Percentiles rank a stretch among this genome's conserved stretches.
phyloP scores from a whole-genome alignment of 352 stramenopile genomes.

The Pythium vanterpoolii region DNA sequence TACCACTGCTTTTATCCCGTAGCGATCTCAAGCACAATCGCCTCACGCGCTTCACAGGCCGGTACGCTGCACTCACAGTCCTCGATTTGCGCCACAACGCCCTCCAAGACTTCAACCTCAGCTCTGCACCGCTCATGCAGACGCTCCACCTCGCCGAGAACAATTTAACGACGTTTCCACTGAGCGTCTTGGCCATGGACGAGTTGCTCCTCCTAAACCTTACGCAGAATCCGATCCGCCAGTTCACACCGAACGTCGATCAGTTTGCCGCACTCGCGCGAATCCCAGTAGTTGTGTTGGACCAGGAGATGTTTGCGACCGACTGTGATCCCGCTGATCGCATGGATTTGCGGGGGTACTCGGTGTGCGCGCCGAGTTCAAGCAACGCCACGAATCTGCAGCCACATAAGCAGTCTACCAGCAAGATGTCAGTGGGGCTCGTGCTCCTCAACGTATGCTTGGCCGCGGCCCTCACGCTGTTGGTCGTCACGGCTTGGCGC shows the following conservation, averaged over 20 bases:
- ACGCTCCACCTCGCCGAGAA: slow-evolving; percentile 12
- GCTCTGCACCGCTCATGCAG: neutral
- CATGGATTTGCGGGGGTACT: neutral
- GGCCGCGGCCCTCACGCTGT: neutral
- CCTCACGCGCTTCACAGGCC: slow-evolving; percentile 6
- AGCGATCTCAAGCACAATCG: slow-evolving; percentile 9
- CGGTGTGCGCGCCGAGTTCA: neutral
- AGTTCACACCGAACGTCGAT: slow-evolving; percentile 9
- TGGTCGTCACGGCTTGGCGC: neutral
- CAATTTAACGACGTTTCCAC: slow-evolving; percentile 1
- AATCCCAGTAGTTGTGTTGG: slow-evolving; percentile 3
- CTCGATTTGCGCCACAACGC: slow-evolving; percentile 15
- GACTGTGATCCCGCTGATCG: neutral
- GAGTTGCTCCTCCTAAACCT: slow-evolving; percentile 14
- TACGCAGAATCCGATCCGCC: slow-evolving; percentile 9
- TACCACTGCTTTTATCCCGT: neutral
- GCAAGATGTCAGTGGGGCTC: slow-evolving; percentile 10
- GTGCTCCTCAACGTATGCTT: slow-evolving; percentile 15
- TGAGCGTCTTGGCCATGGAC: neutral
- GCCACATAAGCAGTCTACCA: neutral
- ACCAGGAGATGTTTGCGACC: slow-evolving; percentile 16
- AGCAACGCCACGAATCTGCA: neutral
- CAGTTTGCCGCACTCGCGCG: slow-evolving; percentile 5
- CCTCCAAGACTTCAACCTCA: slow-evolving; percentile 7
- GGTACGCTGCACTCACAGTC: neutral